Evolutionary conservation across 495 filamentous ascomycete genomes (phyloP).

Genomic region (Xylaria telfairii): DNA sequence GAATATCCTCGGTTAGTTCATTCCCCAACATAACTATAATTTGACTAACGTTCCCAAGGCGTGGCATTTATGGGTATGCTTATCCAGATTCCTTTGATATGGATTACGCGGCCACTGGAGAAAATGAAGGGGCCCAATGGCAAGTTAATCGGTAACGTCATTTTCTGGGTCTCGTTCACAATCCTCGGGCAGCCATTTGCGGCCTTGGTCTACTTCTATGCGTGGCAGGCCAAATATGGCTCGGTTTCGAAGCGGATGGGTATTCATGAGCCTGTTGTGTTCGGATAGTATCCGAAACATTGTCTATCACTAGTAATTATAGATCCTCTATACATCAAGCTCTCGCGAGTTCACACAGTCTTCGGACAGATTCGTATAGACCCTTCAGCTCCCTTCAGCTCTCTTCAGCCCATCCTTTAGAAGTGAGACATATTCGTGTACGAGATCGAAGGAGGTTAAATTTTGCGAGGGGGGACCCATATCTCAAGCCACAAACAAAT

Average conservation of each 20-base stretch:
- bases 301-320: not conserved
- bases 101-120: constrained; percentile 77
- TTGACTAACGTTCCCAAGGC: constrained; percentile 51
- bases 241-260: constrained; percentile 56
- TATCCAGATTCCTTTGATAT: constrained; percentile 86
- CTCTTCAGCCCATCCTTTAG: too few species aligned
- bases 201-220: constrained; percentile 91
- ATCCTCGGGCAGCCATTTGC: constrained; percentile 92
- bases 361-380: not conserved
- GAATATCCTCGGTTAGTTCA: constrained; percentile 78
- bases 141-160: constrained; percentile 81
- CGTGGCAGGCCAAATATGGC: constrained; percentile 98
- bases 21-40: not conserved
- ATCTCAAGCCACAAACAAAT: not conserved
- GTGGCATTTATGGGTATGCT: constrained; percentile 95
- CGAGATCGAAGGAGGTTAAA: not conserved
- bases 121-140: constrained; percentile 75
- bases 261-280: constrained; percentile 16
- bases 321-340: not conserved
- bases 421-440: not conserved
- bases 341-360: not conserved
- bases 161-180: constrained; percentile 96
- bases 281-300: constrained; percentile 16
- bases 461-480: not conserved
- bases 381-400: not conserved